Conservation (phyloP, 2,329 filamentous ascomycete species). For the Epichloe amarillans region DNA sequence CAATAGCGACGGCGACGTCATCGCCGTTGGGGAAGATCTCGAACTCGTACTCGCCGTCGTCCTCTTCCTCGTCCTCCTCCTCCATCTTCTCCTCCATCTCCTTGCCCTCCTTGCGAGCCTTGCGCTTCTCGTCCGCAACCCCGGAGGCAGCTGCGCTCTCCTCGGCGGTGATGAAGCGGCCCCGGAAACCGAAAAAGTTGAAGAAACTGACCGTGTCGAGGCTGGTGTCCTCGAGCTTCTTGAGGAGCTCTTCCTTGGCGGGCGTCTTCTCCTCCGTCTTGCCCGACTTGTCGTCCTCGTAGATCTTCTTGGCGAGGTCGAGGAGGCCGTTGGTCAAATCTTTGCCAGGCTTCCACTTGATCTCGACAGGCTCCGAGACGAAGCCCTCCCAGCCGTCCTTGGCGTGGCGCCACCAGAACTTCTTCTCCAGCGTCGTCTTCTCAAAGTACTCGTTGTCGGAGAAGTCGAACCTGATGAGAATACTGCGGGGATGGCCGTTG, state of each 20-base stretch:
- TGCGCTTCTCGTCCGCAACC: slow-evolving; percentile 45
- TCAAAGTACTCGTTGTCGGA: slow-evolving; percentile 70
- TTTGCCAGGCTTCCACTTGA: slow-evolving; percentile 70
- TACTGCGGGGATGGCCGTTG: slow-evolving; percentile 64
- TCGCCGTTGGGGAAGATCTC: slow-evolving; percentile 87
- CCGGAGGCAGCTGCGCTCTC: slow-evolving; percentile 52
- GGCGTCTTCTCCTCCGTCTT: slow-evolving; percentile 29
- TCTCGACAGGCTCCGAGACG: slow-evolving; percentile 77
- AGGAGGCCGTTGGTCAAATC: slow-evolving; percentile 75
- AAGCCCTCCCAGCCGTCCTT: slow-evolving; percentile 59
- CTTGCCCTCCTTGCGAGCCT: slow-evolving; percentile 36
- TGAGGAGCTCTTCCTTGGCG: slow-evolving; percentile 36
- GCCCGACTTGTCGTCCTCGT: slow-evolving; percentile 39
- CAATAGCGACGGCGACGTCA: slow-evolving; percentile 64
- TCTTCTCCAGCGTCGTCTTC: slow-evolving; percentile 71
- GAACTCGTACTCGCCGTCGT: slow-evolving; percentile 51
- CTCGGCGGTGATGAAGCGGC: slow-evolving; percentile 54
- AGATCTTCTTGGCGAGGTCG: slow-evolving; percentile 57
- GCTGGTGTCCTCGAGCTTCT: slow-evolving; percentile 44
- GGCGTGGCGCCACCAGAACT: slow-evolving; percentile 70
- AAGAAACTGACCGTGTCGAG: slow-evolving; percentile 70
- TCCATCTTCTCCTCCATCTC: slow-evolving; percentile 27
- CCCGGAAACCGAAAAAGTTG: slow-evolving; percentile 73
- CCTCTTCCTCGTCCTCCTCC: slow-evolving; percentile 40
- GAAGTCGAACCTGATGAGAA: slow-evolving; percentile 70